A percentile compares a stretch with the other conserved stretches of the same genome.
Evolutionary conservation across 768 basidiomycete species (phyloP).

Genomic region (Hypholoma fasciculare): DNA sequence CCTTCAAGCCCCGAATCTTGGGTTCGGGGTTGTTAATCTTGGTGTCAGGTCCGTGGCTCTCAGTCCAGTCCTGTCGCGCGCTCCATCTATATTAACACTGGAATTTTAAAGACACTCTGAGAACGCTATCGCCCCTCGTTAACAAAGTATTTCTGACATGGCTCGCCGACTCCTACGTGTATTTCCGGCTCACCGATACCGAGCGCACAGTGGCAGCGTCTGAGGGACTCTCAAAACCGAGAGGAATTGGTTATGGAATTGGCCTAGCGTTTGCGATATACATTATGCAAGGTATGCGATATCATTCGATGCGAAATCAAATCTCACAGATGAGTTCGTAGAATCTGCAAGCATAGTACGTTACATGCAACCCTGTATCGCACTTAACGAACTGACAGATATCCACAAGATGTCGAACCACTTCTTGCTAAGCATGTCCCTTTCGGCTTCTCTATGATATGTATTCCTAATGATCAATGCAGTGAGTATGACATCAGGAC

Average conservation of each 20-base stretch:
- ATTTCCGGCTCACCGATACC: conserved; percentile 33
- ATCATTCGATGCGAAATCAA: not conserved
- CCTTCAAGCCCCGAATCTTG: conserved; percentile 50
- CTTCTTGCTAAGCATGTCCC: conserved; percentile 36
- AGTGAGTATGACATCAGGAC: conserved; percentile 49
- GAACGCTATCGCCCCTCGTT: conserved; percentile 55
- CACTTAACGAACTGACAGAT: not conserved
- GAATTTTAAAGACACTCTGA: conserved; percentile 37
- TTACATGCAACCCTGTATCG: not conserved
- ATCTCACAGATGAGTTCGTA: conserved; percentile 11
- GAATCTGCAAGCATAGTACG: conserved; percentile 42
- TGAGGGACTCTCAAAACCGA: conserved; percentile 33
- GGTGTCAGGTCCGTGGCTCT: conserved; percentile 30
- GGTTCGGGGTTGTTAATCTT: conserved; percentile 48
- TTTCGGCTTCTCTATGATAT: not conserved
- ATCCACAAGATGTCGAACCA: conserved; percentile 42
- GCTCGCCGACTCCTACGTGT: conserved; percentile 50
- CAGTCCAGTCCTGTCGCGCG: too few relatives aligned
- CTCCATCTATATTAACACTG: too few relatives aligned
- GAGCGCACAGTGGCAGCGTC: conserved; percentile 31
- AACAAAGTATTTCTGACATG: conserved; percentile 61
- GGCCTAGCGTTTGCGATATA: conserved; percentile 60
- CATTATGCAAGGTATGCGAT: conserved; percentile 53
- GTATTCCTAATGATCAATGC: not conserved
- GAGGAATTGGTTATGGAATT: conserved; percentile 59